These are phyloP conservation scores for Brassica incana DNA, from an alignment of 345 rosid species.

Conservation along the genomic window DNA sequence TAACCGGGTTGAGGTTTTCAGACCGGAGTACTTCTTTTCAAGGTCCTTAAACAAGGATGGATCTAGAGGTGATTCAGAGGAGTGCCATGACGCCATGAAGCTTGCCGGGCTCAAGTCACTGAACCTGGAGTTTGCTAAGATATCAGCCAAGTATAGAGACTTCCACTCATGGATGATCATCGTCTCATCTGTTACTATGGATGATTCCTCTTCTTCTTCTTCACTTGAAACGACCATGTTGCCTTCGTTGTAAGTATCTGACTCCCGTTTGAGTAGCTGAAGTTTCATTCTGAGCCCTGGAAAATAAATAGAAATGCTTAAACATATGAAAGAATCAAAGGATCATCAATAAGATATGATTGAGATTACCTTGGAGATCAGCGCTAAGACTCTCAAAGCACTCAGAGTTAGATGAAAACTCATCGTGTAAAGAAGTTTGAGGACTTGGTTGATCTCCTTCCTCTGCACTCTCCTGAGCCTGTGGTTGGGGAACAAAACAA, in stretches of 20 bases:
- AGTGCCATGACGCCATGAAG: conserved; percentile 48
- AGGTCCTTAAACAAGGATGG: conserved; percentile 61
- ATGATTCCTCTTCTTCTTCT: conserved; percentile 48
- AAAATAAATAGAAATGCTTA: background rate
- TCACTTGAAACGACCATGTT: conserved; percentile 57
- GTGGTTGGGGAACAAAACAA: conserved; percentile 31
- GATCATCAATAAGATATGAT: background rate
- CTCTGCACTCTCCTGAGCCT: conserved; percentile 51
- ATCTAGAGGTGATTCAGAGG: conserved; percentile 44
- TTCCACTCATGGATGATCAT: conserved; percentile 38
- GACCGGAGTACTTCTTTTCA: conserved; percentile 53
- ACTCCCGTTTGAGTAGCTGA: conserved; percentile 67
- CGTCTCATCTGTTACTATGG: conserved; percentile 35
- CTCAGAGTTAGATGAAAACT: conserved; percentile 69
- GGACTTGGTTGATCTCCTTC: conserved; percentile 88
- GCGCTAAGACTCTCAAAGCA: conserved; percentile 85
- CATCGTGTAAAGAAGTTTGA: conserved; percentile 72
- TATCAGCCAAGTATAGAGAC: conserved; percentile 46
- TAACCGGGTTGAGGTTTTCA: conserved; percentile 43
- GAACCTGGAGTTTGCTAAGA: conserved; percentile 55
- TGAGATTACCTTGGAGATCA: conserved; percentile 75
- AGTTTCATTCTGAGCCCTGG: conserved; percentile 83
- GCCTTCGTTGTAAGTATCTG: conserved; percentile 65
- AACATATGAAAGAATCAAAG: background rate
- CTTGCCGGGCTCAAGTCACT: conserved; percentile 41